These are phyloP conservation scores for Phytophthora litchii DNA, from an alignment of 352 stramenopile genomes.

Conservation along the genomic window DNA sequence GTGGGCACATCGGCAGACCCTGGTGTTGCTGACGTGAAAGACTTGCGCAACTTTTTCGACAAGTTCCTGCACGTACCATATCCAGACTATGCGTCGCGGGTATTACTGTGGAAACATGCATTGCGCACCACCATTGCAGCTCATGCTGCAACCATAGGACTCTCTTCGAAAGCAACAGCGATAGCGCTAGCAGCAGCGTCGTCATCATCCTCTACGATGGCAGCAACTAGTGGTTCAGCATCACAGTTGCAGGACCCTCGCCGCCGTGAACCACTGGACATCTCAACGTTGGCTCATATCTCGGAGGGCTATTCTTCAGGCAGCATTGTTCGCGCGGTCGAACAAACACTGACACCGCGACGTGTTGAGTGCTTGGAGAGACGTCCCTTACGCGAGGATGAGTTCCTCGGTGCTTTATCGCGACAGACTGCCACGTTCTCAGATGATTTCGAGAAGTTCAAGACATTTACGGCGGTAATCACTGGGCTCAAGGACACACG, in stretches of 20 bases:
- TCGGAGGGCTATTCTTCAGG: constrained; percentile 92
- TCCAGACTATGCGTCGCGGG: constrained; percentile 90
- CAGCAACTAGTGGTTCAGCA: constrained; percentile 2
- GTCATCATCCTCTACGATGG: constrained; percentile 20
- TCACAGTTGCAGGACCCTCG: constrained; percentile 22
- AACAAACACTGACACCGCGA: constrained; percentile 79
- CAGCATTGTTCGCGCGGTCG: constrained; percentile 76
- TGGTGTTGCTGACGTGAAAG: constrained; percentile 82
- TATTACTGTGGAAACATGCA: constrained; percentile 90
- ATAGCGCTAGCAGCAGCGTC: constrained; percentile 30
- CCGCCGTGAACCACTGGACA: constrained; percentile 64
- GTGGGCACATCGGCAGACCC: constrained; percentile 90
- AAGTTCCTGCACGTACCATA: constrained; percentile 93
- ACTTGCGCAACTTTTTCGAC: constrained; percentile 92
- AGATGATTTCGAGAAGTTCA: constrained; percentile 78
- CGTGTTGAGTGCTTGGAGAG: constrained; percentile 84
- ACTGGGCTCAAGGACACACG: constrained; percentile 75
- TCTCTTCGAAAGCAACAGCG: constrained; percentile 24
- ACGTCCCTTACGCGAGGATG: constrained; percentile 70
- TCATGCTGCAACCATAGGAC: constrained; percentile 37
- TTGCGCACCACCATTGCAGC: constrained; percentile 59
- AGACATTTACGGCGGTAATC: constrained; percentile 73
- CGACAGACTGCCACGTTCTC: constrained; percentile 63
- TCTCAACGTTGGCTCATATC: constrained; percentile 91
- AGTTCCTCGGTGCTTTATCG: constrained; percentile 84